These are phyloP conservation scores for Piromyces sp. DNA, from an alignment of 192 early-diverging fungal genomes.

Conservation along the genomic window DNA sequence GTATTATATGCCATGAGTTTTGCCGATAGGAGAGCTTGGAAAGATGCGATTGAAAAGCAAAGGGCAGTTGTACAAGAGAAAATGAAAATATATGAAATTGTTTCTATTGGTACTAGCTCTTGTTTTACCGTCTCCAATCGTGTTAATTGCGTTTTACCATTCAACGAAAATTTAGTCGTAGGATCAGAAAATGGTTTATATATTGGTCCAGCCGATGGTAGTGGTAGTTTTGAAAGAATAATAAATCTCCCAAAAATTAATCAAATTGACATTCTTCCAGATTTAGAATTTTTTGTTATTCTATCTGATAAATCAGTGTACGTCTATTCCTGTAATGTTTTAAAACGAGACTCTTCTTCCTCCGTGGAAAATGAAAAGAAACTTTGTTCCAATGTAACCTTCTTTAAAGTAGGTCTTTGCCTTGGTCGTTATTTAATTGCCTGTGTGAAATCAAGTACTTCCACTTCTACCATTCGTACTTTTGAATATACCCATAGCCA, in stretches of 20 bases:
- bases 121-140: slow-evolving; percentile 27
- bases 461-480: slow-evolving; percentile 31
- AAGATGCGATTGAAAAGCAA: slow-evolving; percentile 57
- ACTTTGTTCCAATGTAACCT: slow-evolving; percentile 42
- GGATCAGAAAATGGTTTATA: slow-evolving; percentile 78
- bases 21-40: slow-evolving; percentile 64
- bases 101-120: slow-evolving; percentile 25
- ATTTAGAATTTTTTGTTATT: slow-evolving; percentile 61
- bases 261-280: slow-evolving; percentile 74
- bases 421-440: slow-evolving; percentile 42
- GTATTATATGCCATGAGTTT: slow-evolving; percentile 59
- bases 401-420: slow-evolving; percentile 52
- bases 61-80: slow-evolving; percentile 18
- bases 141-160: slow-evolving; percentile 31
- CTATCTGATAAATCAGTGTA: slow-evolving; percentile 45
- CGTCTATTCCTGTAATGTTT: neutral
- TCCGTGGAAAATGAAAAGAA: slow-evolving; percentile 11
- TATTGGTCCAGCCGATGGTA: slow-evolving; percentile 33
- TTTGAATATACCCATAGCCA: neutral
- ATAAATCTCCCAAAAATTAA: slow-evolving; percentile 56
- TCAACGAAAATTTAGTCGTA: slow-evolving; percentile 46
- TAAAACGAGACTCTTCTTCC: neutral
- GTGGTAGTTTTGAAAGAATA: slow-evolving; percentile 12
- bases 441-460: slow-evolving; percentile 51
- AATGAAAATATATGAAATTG: slow-evolving; percentile 29